Conservation (phyloP, 768 basidiomycete genomes). For the Suillus variegatus region DNA sequence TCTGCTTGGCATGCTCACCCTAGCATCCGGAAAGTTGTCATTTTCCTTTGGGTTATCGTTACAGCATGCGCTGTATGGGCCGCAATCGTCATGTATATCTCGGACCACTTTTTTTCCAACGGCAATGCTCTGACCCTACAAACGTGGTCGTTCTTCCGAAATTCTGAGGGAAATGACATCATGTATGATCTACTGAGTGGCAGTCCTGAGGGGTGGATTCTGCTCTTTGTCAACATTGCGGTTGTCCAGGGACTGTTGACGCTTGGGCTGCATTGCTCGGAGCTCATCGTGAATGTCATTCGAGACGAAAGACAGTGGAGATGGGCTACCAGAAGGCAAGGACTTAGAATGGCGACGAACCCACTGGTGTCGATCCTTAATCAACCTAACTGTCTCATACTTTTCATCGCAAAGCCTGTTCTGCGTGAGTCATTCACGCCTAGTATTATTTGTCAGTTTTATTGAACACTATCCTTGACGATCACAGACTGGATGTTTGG, state of each 20-base stretch:
- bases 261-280: slow-evolving; percentile 28
- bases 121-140: too few species aligned
- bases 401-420: slow-evolving; percentile 25
- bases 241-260: slow-evolving; percentile 30
- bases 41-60: slow-evolving; percentile 26
- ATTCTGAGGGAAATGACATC: slow-evolving; percentile 9
- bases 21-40: slow-evolving; percentile 21
- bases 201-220: slow-evolving; percentile 23
- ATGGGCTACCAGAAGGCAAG: slow-evolving; percentile 20
- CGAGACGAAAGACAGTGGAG: slow-evolving; percentile 30
- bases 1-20: slow-evolving; percentile 31
- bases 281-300: slow-evolving; percentile 29
- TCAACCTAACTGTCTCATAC: slow-evolving; percentile 13
- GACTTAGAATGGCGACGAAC: slow-evolving; percentile 17
- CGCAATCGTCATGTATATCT: slow-evolving; percentile 9
- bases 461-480: neutral
- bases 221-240: slow-evolving; percentile 27
- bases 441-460: neutral
- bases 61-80: slow-evolving; percentile 25
- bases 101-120: too few species aligned
- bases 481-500: slow-evolving; percentile 34
- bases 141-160: slow-evolving; percentile 30
- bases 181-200: slow-evolving; percentile 18
- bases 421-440: slow-evolving; percentile 22
- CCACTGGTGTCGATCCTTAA: slow-evolving; percentile 26